Conservation (phyloP, 78 protist genomes). For the Protostelium mycophagum region DNA sequence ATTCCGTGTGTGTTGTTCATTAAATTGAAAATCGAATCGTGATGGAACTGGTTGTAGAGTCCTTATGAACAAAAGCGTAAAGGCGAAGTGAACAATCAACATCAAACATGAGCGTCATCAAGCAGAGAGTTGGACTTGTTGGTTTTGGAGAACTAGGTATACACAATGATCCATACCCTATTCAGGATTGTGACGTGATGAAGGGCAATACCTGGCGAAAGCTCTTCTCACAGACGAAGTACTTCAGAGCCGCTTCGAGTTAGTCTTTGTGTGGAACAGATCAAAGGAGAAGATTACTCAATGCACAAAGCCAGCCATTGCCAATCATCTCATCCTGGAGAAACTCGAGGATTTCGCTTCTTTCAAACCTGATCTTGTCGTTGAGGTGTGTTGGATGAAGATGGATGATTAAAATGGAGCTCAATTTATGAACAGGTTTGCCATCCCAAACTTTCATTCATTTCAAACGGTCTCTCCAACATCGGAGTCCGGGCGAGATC, state of each 20-base stretch:
- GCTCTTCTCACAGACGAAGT: background rate
- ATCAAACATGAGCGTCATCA: background rate
- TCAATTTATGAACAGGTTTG: background rate
- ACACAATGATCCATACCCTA: background rate
- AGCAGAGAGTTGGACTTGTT: background rate
- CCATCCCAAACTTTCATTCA: constrained; percentile 34
- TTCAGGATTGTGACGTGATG: background rate
- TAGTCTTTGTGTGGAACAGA: constrained; percentile 41
- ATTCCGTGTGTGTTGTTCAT: no score
- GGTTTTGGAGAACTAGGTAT: background rate
- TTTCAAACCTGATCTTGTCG: constrained; percentile 13
- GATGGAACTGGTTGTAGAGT: no score
- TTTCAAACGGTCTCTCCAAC: no score
- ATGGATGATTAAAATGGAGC: background rate
- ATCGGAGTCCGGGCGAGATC: no score
- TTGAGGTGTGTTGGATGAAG: constrained; percentile 22
- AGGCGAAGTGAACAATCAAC: no score
- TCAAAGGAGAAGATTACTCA: background rate
- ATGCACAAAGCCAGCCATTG: background rate
- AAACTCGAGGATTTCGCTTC: constrained; percentile 9
- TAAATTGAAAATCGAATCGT: no score
- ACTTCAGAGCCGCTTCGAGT: background rate
- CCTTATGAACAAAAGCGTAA: no score
- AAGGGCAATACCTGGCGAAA: background rate
- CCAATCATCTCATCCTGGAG: background rate